A percentile compares a stretch with the other conserved stretches of the same genome.
Conservation (phyloP, 768 basidiomycete genomes). For the Gymnopilus dilepis region DNA sequence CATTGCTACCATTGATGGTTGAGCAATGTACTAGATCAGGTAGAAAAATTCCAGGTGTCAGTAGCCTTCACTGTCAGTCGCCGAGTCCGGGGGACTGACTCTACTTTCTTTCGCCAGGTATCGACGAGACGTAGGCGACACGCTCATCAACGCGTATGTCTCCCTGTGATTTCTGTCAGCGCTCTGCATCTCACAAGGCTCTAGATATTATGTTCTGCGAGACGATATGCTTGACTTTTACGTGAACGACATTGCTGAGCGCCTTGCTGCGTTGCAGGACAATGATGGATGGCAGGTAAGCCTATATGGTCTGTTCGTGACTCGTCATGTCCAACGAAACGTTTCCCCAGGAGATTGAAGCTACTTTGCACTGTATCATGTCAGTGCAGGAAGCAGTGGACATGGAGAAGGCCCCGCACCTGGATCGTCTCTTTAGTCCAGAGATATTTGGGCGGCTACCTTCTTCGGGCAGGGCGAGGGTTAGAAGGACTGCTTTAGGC, state of each 20-base stretch:
- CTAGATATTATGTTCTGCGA: conserved; percentile 86
- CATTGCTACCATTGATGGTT: conserved; percentile 15
- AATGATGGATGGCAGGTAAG: conserved; percentile 76
- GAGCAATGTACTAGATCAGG: conserved; percentile 59
- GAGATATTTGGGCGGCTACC: conserved; percentile 75
- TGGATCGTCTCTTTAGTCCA: conserved; percentile 72
- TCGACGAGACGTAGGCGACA: conserved; percentile 86
- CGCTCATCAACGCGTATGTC: conserved; percentile 83
- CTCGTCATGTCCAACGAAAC: not conserved
- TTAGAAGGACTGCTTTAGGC: conserved; percentile 75
- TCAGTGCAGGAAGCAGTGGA: conserved; percentile 87
- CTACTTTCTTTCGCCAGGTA: conserved; percentile 53
- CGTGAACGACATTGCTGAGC: conserved; percentile 62
- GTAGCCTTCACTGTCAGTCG: conserved; percentile 23
- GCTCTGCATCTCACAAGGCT: conserved; percentile 6
- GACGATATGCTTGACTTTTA: conserved; percentile 81
- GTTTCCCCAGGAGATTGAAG: conserved; percentile 74
- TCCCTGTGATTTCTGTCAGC: not conserved
- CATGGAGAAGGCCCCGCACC: conserved; percentile 53
- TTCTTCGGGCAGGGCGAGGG: conserved; percentile 60
- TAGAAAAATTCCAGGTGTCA: conserved; percentile 81
- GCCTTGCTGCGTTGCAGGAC: conserved; percentile 50
- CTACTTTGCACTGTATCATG: conserved; percentile 83
- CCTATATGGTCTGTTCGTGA: not conserved
- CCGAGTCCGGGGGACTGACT: not conserved